phyloP scores from a whole-genome alignment of 805 yeast genomes.

The Yarrowia keelungensis region DNA sequence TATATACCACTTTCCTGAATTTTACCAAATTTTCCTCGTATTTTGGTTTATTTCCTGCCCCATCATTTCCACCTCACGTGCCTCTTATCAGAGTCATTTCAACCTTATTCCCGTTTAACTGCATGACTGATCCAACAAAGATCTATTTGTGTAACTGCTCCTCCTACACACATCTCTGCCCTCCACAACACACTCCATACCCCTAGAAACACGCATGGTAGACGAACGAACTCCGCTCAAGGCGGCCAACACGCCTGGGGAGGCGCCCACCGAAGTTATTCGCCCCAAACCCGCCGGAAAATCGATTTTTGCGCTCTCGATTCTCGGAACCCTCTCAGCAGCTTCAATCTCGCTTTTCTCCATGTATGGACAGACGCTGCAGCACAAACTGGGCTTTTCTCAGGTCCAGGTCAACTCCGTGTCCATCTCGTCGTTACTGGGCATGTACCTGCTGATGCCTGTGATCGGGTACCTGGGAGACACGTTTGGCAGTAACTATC shows the following conservation, averaged over 20 bases:
- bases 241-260: neutral
- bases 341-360: slow-evolving; percentile 88
- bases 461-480: slow-evolving; percentile 82
- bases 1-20: too few relatives aligned
- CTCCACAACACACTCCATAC: slow-evolving; percentile 1
- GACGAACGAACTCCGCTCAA: slow-evolving; percentile 29
- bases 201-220: neutral
- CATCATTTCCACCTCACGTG: slow-evolving; percentile 1
- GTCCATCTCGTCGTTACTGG: slow-evolving; percentile 75
- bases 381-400: slow-evolving; percentile 61
- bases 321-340: slow-evolving; percentile 63
- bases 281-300: slow-evolving; percentile 14
- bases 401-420: slow-evolving; percentile 75
- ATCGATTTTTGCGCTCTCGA: slow-evolving; percentile 16
- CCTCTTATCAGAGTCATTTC: slow-evolving; percentile 30
- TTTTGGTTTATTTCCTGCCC: neutral
- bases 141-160: neutral
- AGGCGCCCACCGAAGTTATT: neutral
- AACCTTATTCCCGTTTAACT: neutral
- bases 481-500: slow-evolving; percentile 78
- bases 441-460: slow-evolving; percentile 86
- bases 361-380: slow-evolving; percentile 75
- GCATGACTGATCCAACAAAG: slow-evolving; percentile 22
- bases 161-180: neutral
- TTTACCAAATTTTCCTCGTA: too few relatives aligned